Conservation (phyloP, 1,284 basidiomycete genomes). For the Sanghuangporus sanghuang region DNA sequence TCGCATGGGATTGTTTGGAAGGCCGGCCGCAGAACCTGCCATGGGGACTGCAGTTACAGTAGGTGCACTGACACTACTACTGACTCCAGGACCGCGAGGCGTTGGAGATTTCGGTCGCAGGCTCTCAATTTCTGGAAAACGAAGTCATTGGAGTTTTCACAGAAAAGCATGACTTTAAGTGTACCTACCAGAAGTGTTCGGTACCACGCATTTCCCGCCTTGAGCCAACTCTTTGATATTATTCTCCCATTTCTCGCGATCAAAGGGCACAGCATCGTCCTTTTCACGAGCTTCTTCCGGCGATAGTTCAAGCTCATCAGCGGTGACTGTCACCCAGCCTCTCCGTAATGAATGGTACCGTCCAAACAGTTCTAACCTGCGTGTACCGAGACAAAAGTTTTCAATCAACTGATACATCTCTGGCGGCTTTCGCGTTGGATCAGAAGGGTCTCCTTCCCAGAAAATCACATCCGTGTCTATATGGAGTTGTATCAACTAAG, state of each 20-base stretch:
- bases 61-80: conserved; percentile 15
- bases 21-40: conserved; percentile 20
- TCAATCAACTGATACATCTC: conserved; percentile 96
- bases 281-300: conserved; percentile 47
- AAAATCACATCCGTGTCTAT: conserved; percentile 94
- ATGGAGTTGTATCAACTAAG: conserved; percentile 2
- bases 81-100: conserved; percentile 32
- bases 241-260: conserved; percentile 21
- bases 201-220: conserved; percentile 56
- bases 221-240: conserved; percentile 35
- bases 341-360: conserved; percentile 65
- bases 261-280: conserved; percentile 26
- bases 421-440: conserved; percentile 83
- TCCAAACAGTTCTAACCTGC: conserved; percentile 90
- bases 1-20: conserved; percentile 13
- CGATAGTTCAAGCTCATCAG: conserved; percentile 39
- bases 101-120: conserved; percentile 85
- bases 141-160: not conserved
- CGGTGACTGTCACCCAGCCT: conserved; percentile 90
- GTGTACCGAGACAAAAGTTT: conserved; percentile 94
- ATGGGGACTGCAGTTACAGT: conserved; percentile 4
- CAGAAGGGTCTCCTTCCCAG: conserved; percentile 82
- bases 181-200: conserved; percentile 47
- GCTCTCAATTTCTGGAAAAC: conserved; percentile 67
- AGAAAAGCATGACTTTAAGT: not conserved